Base-by-base conservation (phyloP, 2,329 filamentous ascomycete species). In the Zymoseptoria crescenta region DNA sequence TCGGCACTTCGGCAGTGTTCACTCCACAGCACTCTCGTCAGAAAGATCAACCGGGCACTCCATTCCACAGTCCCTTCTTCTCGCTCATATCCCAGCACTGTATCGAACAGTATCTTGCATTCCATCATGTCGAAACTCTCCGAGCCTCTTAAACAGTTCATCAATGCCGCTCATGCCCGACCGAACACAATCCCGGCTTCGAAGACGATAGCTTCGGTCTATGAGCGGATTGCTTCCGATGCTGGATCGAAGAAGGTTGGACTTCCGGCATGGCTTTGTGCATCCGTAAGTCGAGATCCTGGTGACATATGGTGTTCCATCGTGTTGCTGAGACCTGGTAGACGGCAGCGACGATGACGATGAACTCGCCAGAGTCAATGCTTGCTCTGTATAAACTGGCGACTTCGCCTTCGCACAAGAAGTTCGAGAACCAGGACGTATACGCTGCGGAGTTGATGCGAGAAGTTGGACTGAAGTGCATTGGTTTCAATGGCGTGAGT, bases 351-450 rank as follows among this genome's bases (percentile, higher is more conserved):
- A 91, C 89, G 1, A 89, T 93, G 76, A 94, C 90, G 0, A 84
- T 94, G 78, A 94, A 95, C 77, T 91, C 89, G 1, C 89, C 89
- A 24, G 87, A 88, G 59, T 87, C 88, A 2, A 82, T 93, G 64
- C 75, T 83, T 3, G 74, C 81, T 21, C 81, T 92, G 10, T 86
- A 85, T 74, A 69, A 80, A 52, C 67, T 77, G 20, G 76, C 73
- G 7, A 72, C 73, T 3, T 62, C 69, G 6, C 49, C 60, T 19
- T 49, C 64, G 58, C 20, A 71, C 60, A 66, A 60, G 64, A 20
- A 62, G 19, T 50, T 58, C n/a, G 6, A 62, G 16, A 68, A 68
- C 50, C 71, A 75, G 35, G 70, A 75, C 13, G 75, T 81, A 2
- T 75, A 79, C 27, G 78, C 82, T 35, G 87, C 87, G 62, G 87